phyloP scores from a whole-genome alignment of 2,329 filamentous ascomycete species.

The Nemania bipapillata region DNA sequence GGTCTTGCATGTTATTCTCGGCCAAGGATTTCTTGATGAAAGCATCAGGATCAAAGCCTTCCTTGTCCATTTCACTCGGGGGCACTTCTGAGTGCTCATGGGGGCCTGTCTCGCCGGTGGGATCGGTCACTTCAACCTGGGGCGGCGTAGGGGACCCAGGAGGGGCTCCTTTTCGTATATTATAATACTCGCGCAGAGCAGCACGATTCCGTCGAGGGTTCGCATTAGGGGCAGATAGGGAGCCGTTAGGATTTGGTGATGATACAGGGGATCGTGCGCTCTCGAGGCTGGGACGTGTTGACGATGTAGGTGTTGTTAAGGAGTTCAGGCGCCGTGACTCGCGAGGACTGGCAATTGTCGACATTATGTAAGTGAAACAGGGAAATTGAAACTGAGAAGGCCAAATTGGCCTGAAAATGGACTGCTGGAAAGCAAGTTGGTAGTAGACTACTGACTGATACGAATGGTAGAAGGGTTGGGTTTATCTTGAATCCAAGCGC shows the following conservation, averaged over 20 bases:
- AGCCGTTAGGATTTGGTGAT: conserved; percentile 61
- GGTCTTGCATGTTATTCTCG: conserved; percentile 72
- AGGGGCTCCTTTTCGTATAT: conserved; percentile 68
- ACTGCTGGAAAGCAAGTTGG: neutral
- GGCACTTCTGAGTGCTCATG: conserved; percentile 66
- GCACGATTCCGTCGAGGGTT: conserved; percentile 75
- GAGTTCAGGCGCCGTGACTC: conserved; percentile 69
- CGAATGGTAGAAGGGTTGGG: neutral
- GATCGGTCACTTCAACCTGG: conserved; percentile 60
- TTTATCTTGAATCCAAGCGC: neutral
- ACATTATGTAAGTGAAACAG: conserved; percentile 59
- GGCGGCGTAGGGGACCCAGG: conserved; percentile 50
- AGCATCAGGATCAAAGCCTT: conserved; percentile 76
- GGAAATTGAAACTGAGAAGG: neutral
- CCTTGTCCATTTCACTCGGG: conserved; percentile 76
- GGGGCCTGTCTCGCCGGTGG: conserved; percentile 47
- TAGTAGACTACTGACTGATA: neutral
- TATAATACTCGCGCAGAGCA: conserved; percentile 94
- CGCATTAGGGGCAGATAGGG: conserved; percentile 38
- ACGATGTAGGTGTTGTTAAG: conserved; percentile 73
- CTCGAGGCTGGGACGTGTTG: conserved; percentile 79
- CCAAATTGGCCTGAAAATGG: neutral
- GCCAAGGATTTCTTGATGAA: conserved; percentile 72
- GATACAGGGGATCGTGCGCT: conserved; percentile 67
- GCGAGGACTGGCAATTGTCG: conserved; percentile 72